Evolutionary conservation across 164 flowering plant species (phyloP).

Genomic region (Umbellularia californica): DNA sequence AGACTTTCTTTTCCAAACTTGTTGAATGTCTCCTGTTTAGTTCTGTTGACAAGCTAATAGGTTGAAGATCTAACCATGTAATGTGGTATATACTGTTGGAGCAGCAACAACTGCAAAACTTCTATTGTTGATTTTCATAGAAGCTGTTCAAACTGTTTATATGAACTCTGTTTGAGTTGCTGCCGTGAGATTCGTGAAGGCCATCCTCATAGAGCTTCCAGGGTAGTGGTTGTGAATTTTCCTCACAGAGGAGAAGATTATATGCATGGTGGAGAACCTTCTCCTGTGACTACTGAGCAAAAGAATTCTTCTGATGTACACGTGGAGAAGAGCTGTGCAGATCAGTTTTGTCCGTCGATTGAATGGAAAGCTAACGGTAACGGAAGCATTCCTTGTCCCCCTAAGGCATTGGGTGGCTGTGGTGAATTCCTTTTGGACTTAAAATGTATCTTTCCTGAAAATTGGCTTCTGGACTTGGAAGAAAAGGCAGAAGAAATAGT

Average conservation of each 20-base stretch:
- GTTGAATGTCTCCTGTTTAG: not conserved
- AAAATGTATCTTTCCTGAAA: constrained; percentile 8
- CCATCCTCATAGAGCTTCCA: constrained; percentile 21
- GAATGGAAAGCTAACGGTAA: constrained; percentile 7
- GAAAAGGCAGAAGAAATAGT: constrained; percentile 44
- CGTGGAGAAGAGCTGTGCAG: constrained; percentile 5
- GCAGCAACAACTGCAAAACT: constrained; percentile 59
- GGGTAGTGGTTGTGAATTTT: constrained; percentile 26
- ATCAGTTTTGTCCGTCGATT: constrained; percentile 2
- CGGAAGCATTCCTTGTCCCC: constrained; percentile 18
- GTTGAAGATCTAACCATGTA: constrained; percentile 1
- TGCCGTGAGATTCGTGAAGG: constrained; percentile 56
- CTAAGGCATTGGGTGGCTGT: constrained; percentile 15
- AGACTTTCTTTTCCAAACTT: constrained; percentile 1
- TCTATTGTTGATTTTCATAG: constrained; percentile 59
- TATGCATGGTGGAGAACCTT: constrained; percentile 32
- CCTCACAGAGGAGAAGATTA: constrained; percentile 29
- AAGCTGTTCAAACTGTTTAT: constrained; percentile 49
- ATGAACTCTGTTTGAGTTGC: constrained; percentile 65
- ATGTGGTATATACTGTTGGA: constrained; percentile 3
- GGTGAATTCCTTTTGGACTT: constrained; percentile 10
- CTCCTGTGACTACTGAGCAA: not conserved
- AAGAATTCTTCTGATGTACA: not conserved
- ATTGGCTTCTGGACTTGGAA: constrained; percentile 34
- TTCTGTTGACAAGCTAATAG: not conserved